Evolutionary conservation across 2,329 filamentous ascomycete species (phyloP).

Genomic region (Akanthomyces muscarius): DNA sequence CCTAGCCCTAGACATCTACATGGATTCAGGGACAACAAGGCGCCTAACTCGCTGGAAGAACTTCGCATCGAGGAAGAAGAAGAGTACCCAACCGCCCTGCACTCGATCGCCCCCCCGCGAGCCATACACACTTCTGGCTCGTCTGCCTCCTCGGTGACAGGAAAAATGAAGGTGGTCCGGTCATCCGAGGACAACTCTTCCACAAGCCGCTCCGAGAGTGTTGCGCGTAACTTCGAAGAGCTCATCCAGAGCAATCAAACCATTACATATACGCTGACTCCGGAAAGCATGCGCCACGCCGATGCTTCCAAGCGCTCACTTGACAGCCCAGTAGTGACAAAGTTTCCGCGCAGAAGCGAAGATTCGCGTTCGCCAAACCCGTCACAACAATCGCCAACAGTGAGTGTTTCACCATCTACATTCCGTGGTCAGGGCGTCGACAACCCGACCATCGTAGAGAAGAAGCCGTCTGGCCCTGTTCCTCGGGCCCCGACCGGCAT

Average conservation of each 20-base stretch:
- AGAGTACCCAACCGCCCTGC: constrained; percentile 3
- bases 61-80: constrained; percentile 24
- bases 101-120: constrained; percentile 26
- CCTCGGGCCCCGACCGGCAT: constrained; percentile 24
- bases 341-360: constrained; percentile 44
- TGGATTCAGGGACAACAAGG: constrained; percentile 5
- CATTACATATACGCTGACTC: constrained; percentile 77
- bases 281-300: constrained; percentile 72
- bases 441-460: constrained; percentile 19
- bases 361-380: constrained; percentile 40
- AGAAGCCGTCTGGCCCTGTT: constrained; percentile 21
- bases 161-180: constrained; percentile 50
- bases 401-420: constrained; percentile 1
- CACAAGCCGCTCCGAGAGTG: constrained; percentile 48
- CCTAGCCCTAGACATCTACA: constrained; percentile 6
- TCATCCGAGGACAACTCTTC: constrained; percentile 55
- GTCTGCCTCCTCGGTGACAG: constrained; percentile 45
- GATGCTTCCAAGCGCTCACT: constrained; percentile 48
- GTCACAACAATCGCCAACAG: constrained; percentile 41
- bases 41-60: constrained; percentile 5
- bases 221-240: constrained; percentile 69
- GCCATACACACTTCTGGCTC: constrained; percentile 48
- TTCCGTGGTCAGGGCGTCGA: constrained; percentile 15
- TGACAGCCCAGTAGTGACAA: constrained; percentile 39
- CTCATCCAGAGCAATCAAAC: constrained; percentile 79